These are phyloP conservation scores for Piper betle DNA, from an alignment of 164 flowering plant species.

Conservation along the genomic window DNA sequence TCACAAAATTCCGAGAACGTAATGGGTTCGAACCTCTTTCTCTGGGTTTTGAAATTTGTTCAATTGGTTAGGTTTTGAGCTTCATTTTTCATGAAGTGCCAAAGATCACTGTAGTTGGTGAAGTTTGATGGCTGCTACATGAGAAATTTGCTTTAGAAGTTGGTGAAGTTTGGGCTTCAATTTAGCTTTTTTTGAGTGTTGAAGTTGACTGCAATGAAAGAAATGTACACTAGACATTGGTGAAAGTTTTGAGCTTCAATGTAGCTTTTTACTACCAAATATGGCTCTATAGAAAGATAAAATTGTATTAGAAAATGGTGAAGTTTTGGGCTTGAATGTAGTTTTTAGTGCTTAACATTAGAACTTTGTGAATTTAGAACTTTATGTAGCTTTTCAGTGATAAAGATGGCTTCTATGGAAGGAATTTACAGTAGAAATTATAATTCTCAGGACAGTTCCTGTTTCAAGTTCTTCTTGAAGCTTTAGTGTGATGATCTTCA, in stretches of 20 bases:
- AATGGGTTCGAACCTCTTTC: not conserved
- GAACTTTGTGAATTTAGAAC: no score
- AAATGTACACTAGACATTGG: not conserved
- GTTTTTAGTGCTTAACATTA: not conserved
- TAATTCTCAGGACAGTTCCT: no score
- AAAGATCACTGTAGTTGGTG: not conserved
- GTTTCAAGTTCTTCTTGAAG: no score
- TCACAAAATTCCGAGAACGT: constrained; percentile 57
- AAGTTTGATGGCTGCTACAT: not conserved
- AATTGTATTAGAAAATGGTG: not conserved
- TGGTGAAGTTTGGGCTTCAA: not conserved
- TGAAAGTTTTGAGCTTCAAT: not conserved
- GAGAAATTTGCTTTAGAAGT: not conserved
- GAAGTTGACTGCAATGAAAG: not conserved
- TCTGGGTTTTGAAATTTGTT: not conserved
- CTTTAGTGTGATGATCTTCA: no score
- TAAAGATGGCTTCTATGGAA: no score
- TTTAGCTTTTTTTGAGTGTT: not conserved
- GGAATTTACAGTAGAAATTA: no score
- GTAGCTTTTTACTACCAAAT: no score
- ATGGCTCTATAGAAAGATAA: no score
- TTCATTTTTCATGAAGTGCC: not conserved
- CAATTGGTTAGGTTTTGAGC: not conserved
- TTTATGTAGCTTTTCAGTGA: no score
- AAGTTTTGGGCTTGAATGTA: not conserved